Percentiles rank a stretch among this genome's conserved stretches.
Conservation (phyloP, 345 rosid species). For the Rhodamnia argentea region DNA sequence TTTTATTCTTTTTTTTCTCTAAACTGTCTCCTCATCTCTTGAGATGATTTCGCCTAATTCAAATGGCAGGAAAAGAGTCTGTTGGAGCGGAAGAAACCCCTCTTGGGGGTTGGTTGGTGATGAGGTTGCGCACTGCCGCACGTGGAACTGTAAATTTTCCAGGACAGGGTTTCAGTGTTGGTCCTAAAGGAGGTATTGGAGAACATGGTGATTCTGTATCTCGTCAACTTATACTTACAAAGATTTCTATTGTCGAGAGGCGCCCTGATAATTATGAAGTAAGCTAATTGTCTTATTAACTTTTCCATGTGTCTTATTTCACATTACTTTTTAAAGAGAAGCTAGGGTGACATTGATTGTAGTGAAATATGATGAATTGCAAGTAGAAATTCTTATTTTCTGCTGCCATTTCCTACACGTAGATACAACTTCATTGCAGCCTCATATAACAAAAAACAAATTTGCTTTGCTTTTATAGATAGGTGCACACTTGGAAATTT, state of each 20-base stretch:
- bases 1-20: not conserved
- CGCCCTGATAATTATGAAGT: conserved; percentile 99
- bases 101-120: conserved; percentile 84
- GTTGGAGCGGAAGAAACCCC: conserved; percentile 94
- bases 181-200: conserved; percentile 97
- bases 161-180: conserved; percentile 73
- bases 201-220: conserved; percentile 92
- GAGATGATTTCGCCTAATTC: not conserved
- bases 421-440: too few species aligned
- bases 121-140: conserved; percentile 85
- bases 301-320: not conserved
- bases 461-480: not conserved
- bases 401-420: too few species aligned
- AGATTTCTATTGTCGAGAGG: conserved; percentile 90
- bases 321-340: not conserved
- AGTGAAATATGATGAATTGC: not conserved
- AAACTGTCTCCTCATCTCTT: not conserved
- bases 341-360: not conserved
- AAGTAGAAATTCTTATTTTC: not conserved
- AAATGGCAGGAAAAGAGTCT: conserved; percentile 68
- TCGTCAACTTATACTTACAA: conserved; percentile 82
- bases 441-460: too few species aligned
- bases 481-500: not conserved
- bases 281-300: conserved; percentile 38
- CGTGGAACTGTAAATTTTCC: conserved; percentile 85